phyloP scores from a whole-genome alignment of 345 rosid species.

The Citrus reticulata region DNA sequence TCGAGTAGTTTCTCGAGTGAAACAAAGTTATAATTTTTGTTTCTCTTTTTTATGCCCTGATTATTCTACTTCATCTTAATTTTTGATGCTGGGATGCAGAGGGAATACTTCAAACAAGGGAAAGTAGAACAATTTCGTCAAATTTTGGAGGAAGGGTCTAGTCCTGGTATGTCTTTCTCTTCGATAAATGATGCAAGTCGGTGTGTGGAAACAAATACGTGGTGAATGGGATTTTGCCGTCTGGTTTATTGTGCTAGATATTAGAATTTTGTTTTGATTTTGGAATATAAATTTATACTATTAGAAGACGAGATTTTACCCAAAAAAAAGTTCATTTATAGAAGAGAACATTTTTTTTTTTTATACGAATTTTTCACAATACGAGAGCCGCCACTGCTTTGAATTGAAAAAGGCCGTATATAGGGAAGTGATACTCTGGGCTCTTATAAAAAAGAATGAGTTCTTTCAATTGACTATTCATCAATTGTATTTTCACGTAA shows the following conservation, averaged over 20 bases:
- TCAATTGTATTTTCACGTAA: too few relatives aligned
- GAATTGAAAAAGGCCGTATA: too few relatives aligned
- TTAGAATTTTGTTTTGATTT: neutral
- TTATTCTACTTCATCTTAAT: neutral
- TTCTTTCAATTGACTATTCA: too few relatives aligned
- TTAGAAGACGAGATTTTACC: too few relatives aligned
- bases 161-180: slow-evolving; percentile 52
- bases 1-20: neutral
- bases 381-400: too few relatives aligned
- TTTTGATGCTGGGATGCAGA: slow-evolving; percentile 38
- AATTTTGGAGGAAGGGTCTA: slow-evolving; percentile 95
- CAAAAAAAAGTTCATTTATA: too few relatives aligned
- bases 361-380: too few relatives aligned
- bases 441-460: too few relatives aligned
- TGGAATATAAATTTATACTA: too few relatives aligned
- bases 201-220: neutral
- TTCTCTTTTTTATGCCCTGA: neutral
- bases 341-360: too few relatives aligned
- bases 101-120: slow-evolving; percentile 97
- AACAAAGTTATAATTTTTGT: neutral
- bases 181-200: neutral
- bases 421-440: too few relatives aligned
- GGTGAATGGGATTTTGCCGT: neutral
- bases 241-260: neutral
- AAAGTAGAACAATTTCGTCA: slow-evolving; percentile 88